phyloP scores from a whole-genome alignment of 805 yeast species.

The Wickerhamomyces strasburgensis region DNA sequence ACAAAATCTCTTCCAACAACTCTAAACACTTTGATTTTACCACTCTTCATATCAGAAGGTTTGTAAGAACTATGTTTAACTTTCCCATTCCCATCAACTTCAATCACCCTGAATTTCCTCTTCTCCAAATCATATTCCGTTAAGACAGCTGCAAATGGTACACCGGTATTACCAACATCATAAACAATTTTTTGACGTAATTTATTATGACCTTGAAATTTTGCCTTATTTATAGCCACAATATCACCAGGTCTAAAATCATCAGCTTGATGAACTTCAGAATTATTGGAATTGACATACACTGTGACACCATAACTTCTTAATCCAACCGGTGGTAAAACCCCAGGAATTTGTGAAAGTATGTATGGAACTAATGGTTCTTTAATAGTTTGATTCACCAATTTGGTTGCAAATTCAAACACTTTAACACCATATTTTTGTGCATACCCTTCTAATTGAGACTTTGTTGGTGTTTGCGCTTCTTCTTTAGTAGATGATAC shows the following conservation, averaged over 20 bases:
- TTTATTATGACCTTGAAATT: conserved; percentile 61
- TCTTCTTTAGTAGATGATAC: conserved; percentile 31
- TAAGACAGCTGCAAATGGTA: conserved; percentile 57
- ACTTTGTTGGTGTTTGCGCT: conserved; percentile 42
- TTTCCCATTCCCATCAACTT: conserved; percentile 44
- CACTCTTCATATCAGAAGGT: conserved; percentile 68
- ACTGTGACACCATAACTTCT: conserved; percentile 72
- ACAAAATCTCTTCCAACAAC: conserved; percentile 67
- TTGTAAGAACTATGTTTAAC: conserved; percentile 59
- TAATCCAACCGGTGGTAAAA: conserved; percentile 54
- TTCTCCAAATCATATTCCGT: conserved; percentile 71
- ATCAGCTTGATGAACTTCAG: conserved; percentile 46
- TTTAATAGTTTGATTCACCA: conserved; percentile 24
- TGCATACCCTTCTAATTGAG: conserved; percentile 44
- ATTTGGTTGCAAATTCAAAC: conserved; percentile 37
- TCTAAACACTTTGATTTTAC: conserved; percentile 76
- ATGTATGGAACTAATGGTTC: conserved; percentile 32
- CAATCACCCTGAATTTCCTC: conserved; percentile 64
- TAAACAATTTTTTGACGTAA: conserved; percentile 50
- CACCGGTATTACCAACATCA: conserved; percentile 53
- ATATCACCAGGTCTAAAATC: conserved; percentile 82
- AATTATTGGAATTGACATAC: conserved; percentile 49
- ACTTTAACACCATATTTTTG: conserved; percentile 47
- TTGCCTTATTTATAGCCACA: conserved; percentile 67
- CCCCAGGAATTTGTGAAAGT: conserved; percentile 34